Conservation (phyloP, 176 grass and related monocot genomes). For the Aegilops bicornis region DNA sequence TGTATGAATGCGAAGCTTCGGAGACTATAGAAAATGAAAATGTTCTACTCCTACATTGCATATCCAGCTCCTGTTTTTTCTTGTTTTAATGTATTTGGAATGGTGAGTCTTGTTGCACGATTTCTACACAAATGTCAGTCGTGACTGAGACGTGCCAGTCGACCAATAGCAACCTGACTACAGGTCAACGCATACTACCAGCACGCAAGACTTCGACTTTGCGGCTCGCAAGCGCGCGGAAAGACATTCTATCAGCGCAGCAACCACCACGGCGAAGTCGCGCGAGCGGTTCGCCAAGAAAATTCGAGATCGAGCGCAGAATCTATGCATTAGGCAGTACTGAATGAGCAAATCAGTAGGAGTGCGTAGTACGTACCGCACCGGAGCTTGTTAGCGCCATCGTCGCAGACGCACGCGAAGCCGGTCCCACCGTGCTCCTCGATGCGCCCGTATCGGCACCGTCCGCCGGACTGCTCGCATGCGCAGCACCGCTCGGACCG, state of each 20-base stretch:
- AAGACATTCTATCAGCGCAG: not conserved
- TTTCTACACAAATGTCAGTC: not conserved
- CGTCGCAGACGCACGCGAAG: conserved; percentile 2
- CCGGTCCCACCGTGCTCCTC: conserved; percentile 5
- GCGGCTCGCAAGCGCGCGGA: not conserved
- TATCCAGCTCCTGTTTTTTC: not conserved
- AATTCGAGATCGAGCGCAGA: not conserved
- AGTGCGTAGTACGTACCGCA: not conserved
- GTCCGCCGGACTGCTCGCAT: conserved; percentile 22
- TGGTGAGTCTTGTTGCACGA: not conserved
- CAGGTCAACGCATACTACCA: not conserved
- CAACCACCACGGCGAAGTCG: not conserved
- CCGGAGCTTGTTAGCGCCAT: not conserved
- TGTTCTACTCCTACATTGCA: not conserved
- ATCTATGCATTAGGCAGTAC: not conserved
- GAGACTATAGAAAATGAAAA: not conserved
- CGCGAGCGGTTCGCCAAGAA: not conserved
- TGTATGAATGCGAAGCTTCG: not conserved
- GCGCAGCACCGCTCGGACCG: not conserved
- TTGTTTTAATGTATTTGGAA: not conserved
- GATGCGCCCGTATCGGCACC: conserved; percentile 22
- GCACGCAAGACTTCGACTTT: not conserved
- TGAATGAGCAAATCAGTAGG: not conserved
- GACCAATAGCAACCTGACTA: not conserved
- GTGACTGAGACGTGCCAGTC: not conserved